phyloP scores from a whole-genome alignment of 192 early-diverging fungal species.

The Gigaspora rosea region DNA sequence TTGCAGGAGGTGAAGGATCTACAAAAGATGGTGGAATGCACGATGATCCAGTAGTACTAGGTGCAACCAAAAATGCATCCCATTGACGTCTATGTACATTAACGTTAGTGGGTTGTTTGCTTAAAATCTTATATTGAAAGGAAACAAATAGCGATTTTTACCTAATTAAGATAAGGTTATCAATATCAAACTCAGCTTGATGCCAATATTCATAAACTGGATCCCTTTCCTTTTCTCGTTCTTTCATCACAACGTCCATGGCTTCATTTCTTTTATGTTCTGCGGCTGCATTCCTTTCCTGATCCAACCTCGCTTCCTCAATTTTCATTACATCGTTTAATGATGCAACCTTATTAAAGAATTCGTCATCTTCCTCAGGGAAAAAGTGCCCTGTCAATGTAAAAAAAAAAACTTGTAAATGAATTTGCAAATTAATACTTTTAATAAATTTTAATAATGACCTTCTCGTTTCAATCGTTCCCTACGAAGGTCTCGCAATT shows the following conservation, averaged over 20 bases:
- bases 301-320: conserved; percentile 30
- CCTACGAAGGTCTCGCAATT: conserved; percentile 37
- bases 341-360: conserved; percentile 37
- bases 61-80: conserved; percentile 35
- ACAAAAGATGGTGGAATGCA: conserved; percentile 39
- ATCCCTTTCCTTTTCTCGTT: conserved; percentile 35
- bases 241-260: conserved; percentile 32
- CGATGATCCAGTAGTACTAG: conserved; percentile 13
- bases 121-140: neutral
- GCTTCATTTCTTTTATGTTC: conserved; percentile 32
- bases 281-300: conserved; percentile 27
- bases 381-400: conserved; percentile 40
- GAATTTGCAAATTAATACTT: neutral
- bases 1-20: conserved; percentile 39
- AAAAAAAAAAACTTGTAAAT: neutral
- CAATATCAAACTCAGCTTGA: conserved; percentile 35
- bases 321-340: conserved; percentile 32
- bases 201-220: conserved; percentile 34
- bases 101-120: neutral
- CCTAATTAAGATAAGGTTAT: conserved; percentile 31
- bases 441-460: neutral
- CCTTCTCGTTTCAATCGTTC: conserved; percentile 37
- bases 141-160: neutral
- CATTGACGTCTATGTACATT: conserved; percentile 29
- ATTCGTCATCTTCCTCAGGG: conserved; percentile 40